A percentile compares a stretch with the other conserved stretches of the same genome.
Evolutionary conservation across 163 green algal genomes (phyloP).

Genomic region (Volvox carteri): DNA sequence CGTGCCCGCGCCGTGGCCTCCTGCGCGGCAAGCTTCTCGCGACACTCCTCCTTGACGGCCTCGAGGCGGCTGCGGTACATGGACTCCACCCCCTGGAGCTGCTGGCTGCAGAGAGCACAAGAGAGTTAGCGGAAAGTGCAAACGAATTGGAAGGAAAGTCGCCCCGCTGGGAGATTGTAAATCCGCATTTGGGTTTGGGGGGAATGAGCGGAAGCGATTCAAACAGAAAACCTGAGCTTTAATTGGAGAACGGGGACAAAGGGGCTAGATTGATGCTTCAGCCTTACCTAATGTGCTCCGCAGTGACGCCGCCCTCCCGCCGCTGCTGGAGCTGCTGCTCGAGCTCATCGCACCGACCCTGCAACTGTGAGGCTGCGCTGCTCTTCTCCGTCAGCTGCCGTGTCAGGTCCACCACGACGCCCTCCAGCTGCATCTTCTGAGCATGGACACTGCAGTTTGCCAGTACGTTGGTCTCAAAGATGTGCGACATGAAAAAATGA

Average conservation of each 20-base stretch:
- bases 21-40: slow-evolving; percentile 31
- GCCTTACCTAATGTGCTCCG: slow-evolving; percentile 38
- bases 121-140: too few species aligned
- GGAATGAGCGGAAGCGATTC: neutral
- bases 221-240: too few species aligned
- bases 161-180: too few species aligned
- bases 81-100: slow-evolving; percentile 31
- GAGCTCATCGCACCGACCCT: slow-evolving; percentile 13
- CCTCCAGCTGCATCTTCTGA: slow-evolving; percentile 3
- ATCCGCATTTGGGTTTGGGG: too few species aligned
- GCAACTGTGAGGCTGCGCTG: neutral
- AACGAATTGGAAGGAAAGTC: too few species aligned
- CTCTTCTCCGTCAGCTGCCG: slow-evolving; percentile 1
- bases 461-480: neutral
- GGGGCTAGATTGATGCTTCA: too few species aligned
- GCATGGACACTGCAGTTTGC: neutral
- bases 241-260: too few species aligned
- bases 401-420: neutral
- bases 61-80: slow-evolving; percentile 34
- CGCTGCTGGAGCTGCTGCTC: neutral
- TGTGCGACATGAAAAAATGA: neutral
- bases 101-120: slow-evolving; percentile 19
- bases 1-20: neutral
- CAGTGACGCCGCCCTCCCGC: neutral
- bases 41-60: slow-evolving; percentile 26